Evolutionary conservation across 208 protist species (phyloP), one percentile per base, ranked within the genome.

Genomic region (Porcisia hertigi): DNA sequence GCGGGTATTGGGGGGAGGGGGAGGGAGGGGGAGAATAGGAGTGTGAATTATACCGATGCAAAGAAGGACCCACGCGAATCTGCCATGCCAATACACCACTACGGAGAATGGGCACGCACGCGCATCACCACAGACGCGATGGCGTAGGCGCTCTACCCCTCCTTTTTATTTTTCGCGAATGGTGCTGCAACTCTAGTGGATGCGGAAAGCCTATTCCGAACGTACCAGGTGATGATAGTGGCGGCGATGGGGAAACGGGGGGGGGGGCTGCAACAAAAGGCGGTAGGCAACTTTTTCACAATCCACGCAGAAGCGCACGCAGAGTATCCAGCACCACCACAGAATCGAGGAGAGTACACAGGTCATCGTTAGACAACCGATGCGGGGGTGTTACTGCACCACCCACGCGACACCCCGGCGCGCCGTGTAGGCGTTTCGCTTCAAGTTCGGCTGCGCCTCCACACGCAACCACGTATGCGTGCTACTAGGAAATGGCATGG

Each of bases 321-420:
- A 23, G 16, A 67, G 55, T 66, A 34, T 23, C n/a, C 7, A 34
- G 47, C 41, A 41, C 41, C 3, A 7, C 34, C 7, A n/a, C 16
- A 52, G 52, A 49, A 14, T n/a, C 20, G 18, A 14, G 64, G 30
- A 53, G 34, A 53, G 55, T 6, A 34, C 34, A 20, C 12, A 20
- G 62, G 9, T 0, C 39, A 49, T 66, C 16, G 62, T 14, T 16
- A 54, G 16, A 47, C 9, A 18, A 34, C 9, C 8, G 11, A 41
- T 39, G 23, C 3, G 57, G 7, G 1, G 11, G 47, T 9, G 4
- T 77, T 64, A 91, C 64, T 85, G 80, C 47, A 92, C 81, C 3
- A 92, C 83, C 88, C 85, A 92, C 0, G 88, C 84, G 1, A 92
- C 73, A 25, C 85, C 88, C n/a, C 78, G 84, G 3, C 78, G 79